Evolutionary conservation across 2,329 filamentous ascomycete species (phyloP), one percentile per base, ranked within the genome.

Genomic region (Dothiorella sarmentorum): DNA sequence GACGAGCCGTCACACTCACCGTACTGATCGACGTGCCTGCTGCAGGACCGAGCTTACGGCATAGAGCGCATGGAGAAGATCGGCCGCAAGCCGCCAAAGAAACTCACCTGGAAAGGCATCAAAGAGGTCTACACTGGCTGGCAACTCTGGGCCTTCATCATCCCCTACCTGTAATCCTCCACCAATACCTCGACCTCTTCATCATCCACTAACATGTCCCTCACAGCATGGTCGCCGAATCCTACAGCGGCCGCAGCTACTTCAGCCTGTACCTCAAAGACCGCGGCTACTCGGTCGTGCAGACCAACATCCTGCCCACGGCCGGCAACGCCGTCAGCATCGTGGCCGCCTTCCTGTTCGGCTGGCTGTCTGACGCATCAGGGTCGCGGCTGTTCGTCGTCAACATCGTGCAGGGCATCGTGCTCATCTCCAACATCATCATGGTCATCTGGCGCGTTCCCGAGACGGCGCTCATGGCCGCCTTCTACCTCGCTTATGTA

Each of bases 191-290:
- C 15, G 6, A 22, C 3, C 33, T 9, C 29, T 13, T 15, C 15
- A 10, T 2, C 27, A 0, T 9, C 17, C 6, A 26, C 29, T 27
- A n/a, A 38, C n/a, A n/a, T n/a, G 17, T 20, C 3, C 2, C n/a
- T 9, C 33, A 6, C 49, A 53, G 49, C 9, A 55, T 55, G 51
- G 51, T 55, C 24, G 51, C 51, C 18, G 51, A 55, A 42, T 35
- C 51, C 9, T 29, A 43, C 35, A 37, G 24, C 18, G 51, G 51
- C 24, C 35, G 51, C 31, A 42, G 1, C 22, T 55, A 26, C 51
- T 55, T 55, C 38, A 55, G 33, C 18, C 31, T 59, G 4, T 59
- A 47, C 15, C 26, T 59, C 11, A 59, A 59, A 53, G 56, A 47
- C n/a, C 31, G 47, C 13, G 37, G 45, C 11, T 59, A 59, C 17